These are phyloP conservation scores for Colletotrichum destructivum DNA, from an alignment of 2,329 filamentous ascomycete genomes.

Conservation along the genomic window DNA sequence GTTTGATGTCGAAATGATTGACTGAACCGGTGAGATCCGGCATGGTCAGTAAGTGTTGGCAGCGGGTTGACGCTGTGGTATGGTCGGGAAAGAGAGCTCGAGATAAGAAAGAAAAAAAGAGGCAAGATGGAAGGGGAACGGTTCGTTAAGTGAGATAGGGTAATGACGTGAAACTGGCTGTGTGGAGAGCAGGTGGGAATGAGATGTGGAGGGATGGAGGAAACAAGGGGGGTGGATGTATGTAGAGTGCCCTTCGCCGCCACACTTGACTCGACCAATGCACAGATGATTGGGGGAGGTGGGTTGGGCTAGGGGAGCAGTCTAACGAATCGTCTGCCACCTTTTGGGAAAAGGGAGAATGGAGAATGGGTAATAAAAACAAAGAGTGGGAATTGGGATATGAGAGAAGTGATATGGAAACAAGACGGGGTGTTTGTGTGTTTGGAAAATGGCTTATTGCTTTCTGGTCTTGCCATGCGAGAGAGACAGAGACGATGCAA, in stretches of 20 bases:
- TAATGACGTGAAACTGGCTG: constrained; percentile 38
- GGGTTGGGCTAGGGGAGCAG: constrained; percentile 3
- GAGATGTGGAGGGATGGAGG: constrained; percentile 22
- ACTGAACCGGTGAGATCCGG: constrained; percentile 51
- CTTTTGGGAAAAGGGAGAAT: not conserved
- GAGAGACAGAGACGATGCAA: constrained; percentile 6
- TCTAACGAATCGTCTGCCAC: not conserved
- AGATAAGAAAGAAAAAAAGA: not conserved
- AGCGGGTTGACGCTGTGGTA: not conserved
- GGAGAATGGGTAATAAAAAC: not conserved
- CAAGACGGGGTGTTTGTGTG: not conserved
- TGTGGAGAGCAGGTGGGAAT: constrained; percentile 38
- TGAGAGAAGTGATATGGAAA: constrained; percentile 13
- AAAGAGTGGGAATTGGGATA: constrained; percentile 8
- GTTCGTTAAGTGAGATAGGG: constrained; percentile 34
- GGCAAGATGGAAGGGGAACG: constrained; percentile 14
- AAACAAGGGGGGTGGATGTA: constrained; percentile 16
- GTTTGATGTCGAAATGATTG: constrained; percentile 62
- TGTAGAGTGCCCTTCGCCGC: constrained; percentile 5
- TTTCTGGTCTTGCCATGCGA: not conserved
- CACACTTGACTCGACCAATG: constrained; percentile 4
- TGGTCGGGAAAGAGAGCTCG: not conserved
- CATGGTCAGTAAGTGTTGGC: constrained; percentile 31
- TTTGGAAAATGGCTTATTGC: constrained; percentile 7
- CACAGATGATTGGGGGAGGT: constrained; percentile 23